Percentiles rank a stretch among this genome's conserved stretches.
Conservation (phyloP, 2,329 filamentous ascomycete genomes). For the Fusarium ambrosium region DNA sequence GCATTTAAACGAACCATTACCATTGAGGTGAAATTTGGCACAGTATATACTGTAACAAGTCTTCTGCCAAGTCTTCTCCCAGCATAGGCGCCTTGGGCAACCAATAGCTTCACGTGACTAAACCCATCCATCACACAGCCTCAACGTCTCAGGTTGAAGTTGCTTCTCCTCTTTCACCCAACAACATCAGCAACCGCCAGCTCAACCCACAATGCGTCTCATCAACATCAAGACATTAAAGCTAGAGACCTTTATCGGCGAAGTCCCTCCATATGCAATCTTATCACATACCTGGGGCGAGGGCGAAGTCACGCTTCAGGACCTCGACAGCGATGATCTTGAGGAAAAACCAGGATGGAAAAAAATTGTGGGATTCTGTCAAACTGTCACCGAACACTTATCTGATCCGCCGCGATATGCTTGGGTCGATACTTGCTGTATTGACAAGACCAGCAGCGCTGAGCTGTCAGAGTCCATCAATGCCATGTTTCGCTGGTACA, state of each 20-base stretch:
- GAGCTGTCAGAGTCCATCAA: constrained; percentile 42
- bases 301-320: constrained; percentile 25
- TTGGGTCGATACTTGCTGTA: constrained; percentile 33
- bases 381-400: neutral
- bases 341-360: constrained; percentile 17
- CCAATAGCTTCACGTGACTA: neutral
- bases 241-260: constrained; percentile 15
- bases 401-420: constrained; percentile 13
- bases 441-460: constrained; percentile 34
- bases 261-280: constrained; percentile 27
- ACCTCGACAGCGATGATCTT: constrained; percentile 10
- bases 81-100: neutral
- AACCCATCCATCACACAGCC: neutral
- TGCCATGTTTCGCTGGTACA: constrained; percentile 49
- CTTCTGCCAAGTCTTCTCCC: neutral
- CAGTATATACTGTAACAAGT: neutral
- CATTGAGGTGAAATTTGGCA: neutral
- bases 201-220: constrained; percentile 16
- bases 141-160: neutral
- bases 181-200: neutral
- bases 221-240: constrained; percentile 24
- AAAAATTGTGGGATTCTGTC: constrained; percentile 29
- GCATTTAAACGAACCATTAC: neutral
- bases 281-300: constrained; percentile 30
- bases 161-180: neutral